Conservation (phyloP, 2,329 filamentous ascomycete genomes). For the Xylaria sp. region DNA sequence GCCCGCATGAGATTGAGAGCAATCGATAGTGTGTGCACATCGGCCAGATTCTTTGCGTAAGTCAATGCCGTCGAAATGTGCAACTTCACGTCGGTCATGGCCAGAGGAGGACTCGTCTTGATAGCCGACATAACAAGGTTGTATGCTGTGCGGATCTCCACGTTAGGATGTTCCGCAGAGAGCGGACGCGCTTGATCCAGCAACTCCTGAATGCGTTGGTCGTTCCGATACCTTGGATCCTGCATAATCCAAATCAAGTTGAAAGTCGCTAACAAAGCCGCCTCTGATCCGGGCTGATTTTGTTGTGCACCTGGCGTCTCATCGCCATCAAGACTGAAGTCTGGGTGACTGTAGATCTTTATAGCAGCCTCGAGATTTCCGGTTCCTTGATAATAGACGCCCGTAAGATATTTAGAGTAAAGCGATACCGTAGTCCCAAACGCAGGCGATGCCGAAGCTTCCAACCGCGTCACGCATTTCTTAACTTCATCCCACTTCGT, state of each 20-base stretch:
- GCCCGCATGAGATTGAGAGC: conserved; percentile 80
- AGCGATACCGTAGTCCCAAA: conserved; percentile 45
- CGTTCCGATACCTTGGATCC: conserved; percentile 51
- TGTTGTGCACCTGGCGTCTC: conserved; percentile 35
- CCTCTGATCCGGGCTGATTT: conserved; percentile 54
- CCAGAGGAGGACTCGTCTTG: conserved; percentile 53
- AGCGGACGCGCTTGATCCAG: conserved; percentile 62
- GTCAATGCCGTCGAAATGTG: conserved; percentile 69
- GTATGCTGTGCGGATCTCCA: conserved; percentile 72
- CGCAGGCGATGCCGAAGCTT: conserved; percentile 38
- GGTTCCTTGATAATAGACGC: conserved; percentile 69
- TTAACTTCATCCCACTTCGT: conserved; percentile 64
- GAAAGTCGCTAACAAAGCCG: conserved; percentile 60
- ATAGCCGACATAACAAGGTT: conserved; percentile 68
- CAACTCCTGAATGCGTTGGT: conserved; percentile 53
- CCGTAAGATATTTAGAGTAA: conserved; percentile 65
- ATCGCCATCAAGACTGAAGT: conserved; percentile 49
- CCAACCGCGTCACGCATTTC: conserved; percentile 50
- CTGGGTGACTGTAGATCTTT: conserved; percentile 56
- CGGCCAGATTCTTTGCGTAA: conserved; percentile 62
- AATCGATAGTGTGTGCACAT: conserved; percentile 76
- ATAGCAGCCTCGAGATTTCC: conserved; percentile 68
- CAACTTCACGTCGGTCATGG: conserved; percentile 72
- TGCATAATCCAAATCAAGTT: conserved; percentile 71
- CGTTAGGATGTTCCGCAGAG: conserved; percentile 64